Base-by-base conservation (phyloP, 2,329 filamentous ascomycete genomes). In the Dryadomyces sulphureus region DNA sequence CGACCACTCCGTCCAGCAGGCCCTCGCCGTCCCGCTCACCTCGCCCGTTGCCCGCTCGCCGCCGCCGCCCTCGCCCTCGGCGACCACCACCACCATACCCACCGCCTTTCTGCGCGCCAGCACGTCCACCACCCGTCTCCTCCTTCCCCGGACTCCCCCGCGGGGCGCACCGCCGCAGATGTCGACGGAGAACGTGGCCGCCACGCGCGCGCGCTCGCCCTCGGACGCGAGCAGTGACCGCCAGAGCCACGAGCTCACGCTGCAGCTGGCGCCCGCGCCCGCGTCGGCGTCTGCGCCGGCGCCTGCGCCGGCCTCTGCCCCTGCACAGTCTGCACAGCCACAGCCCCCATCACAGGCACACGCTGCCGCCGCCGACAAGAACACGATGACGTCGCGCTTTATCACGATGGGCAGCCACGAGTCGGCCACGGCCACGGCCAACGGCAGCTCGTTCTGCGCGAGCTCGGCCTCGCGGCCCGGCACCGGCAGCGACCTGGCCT, bases 91-190 rank as follows among this genome's bases (percentile, higher is more conserved):
- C n/a, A n/a, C n/a, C n/a, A n/a, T n/a, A n/a, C n/a, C n/a, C n/a
- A n/a, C n/a, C n/a, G n/a, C n/a, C n/a, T n/a, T 41, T 8, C 35
- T 48, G 7, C 40, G 34, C 21, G n/a, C 47, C 4, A 27, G n/a
- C 39, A 43, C 48, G 62, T 85, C 34, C 17, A 48, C 47, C 6
- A 48, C 40, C 17, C 50, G 49, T 7, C 45, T 50, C n/a, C 46
- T 55, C 16, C 67, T 87, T 2, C 74, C 81, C 56, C 72, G 81
- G 53, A 76, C 69, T 9, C 71, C 77, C 0, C 78, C 77, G 7
- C 69, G 77, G 50, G 69, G 73, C 50, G 72, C 74, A 4, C 74
- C 79, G 32, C 79, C 77, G 35, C 70, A 79, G 57, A 81, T 83
- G 71, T 80, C 78, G 7, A 64, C 70, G 48, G 72, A 81, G 53